Conservation (phyloP, 176 grass and related monocot genomes). For the Oryza coarctata region DNA sequence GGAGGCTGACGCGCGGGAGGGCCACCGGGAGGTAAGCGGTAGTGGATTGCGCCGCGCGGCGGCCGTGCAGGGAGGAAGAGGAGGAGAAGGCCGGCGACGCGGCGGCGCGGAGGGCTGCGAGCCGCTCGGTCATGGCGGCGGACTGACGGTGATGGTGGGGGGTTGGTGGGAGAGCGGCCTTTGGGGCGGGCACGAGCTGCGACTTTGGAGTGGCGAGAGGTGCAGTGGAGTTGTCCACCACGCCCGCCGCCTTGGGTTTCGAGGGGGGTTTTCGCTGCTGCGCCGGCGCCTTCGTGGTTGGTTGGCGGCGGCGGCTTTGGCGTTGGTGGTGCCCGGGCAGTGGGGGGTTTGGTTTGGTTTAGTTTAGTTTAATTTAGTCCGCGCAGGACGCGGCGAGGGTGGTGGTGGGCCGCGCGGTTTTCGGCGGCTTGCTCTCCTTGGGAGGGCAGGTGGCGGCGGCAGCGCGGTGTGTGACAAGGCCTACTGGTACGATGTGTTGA, state of each 20-base stretch:
- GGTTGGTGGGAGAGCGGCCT: conserved; percentile 36
- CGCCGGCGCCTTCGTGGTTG: background rate
- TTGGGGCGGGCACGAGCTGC: conserved; percentile 3
- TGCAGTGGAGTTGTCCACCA: background rate
- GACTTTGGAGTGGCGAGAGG: background rate
- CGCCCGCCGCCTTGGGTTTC: conserved; percentile 28
- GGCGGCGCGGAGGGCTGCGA: conserved; percentile 42
- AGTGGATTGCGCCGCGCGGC: conserved; percentile 16
- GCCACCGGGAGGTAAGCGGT: conserved; percentile 25
- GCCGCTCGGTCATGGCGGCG: conserved; percentile 46
- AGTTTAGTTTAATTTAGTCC: background rate
- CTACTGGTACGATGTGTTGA: background rate
- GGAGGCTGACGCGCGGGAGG: conserved; percentile 26
- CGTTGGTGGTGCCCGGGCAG: background rate
- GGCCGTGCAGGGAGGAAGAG: background rate
- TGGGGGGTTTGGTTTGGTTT: background rate
- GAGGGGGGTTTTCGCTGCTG: conserved; percentile 12
- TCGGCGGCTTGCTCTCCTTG: too few species aligned
- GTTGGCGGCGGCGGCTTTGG: background rate
- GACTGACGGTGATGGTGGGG: conserved; percentile 40
- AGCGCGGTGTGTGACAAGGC: too few species aligned
- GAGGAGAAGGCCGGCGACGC: background rate
- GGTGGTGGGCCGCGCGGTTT: background rate
- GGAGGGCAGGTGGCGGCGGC: too few species aligned
- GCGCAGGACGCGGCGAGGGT: background rate